A percentile compares a stretch with the other conserved stretches of the same genome.
Evolutionary conservation across 192 early-diverging fungal species (phyloP).

Genomic region (Entophlyctis luteolus): DNA sequence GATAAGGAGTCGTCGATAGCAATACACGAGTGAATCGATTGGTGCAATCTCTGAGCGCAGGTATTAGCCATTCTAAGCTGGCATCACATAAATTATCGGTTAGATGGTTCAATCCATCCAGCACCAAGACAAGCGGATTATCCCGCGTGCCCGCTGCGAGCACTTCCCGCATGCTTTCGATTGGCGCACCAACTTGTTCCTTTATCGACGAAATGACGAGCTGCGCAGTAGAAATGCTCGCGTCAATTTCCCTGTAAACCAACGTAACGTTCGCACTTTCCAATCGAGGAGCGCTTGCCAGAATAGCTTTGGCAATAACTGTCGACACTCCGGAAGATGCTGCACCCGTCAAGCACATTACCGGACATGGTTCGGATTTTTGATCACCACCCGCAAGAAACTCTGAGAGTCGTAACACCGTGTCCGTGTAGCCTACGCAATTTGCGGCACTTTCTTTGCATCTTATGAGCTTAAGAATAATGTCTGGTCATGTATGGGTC

Average conservation of each 20-base stretch:
- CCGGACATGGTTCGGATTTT: no score
- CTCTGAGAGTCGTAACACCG: no score
- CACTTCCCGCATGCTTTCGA: no score
- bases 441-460: no score
- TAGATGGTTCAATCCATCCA: conserved; percentile 13
- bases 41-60: background rate
- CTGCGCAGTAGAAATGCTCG: background rate
- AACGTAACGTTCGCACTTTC: background rate
- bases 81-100: background rate
- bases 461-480: no score
- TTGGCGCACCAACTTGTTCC: background rate
- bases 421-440: no score
- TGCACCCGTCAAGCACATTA: background rate
- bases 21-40: background rate
- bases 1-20: conserved; percentile 4
- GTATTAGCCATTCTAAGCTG: background rate
- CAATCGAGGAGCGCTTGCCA: background rate
- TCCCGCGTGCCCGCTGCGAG: background rate
- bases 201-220: conserved; percentile 1
- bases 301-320: background rate
- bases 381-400: no score
- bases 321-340: background rate
- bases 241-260: background rate
- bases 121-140: background rate
- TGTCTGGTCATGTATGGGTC: no score